phyloP scores from a whole-genome alignment of 1,139 yeast genomes.

The Wickerhamomyces sp. region DNA sequence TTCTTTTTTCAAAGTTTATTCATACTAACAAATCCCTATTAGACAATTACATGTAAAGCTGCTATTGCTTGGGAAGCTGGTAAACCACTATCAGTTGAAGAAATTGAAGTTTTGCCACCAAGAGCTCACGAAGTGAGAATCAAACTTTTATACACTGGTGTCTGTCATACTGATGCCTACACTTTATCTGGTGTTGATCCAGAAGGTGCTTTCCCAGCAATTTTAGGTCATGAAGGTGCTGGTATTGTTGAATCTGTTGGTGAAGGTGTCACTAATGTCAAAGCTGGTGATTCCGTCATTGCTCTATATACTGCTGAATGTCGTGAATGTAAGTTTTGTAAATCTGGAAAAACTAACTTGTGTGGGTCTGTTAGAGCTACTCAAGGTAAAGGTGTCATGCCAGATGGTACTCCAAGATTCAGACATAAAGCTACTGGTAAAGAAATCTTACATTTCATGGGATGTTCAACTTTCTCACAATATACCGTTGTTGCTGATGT shows the following conservation, averaged over 20 bases:
- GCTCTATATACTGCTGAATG: conserved; percentile 97
- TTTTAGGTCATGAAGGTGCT: conserved; percentile 96
- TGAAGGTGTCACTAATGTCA: conserved; percentile 84
- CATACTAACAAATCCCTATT: conserved; percentile 29
- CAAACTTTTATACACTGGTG: conserved; percentile 83
- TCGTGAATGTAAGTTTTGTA: conserved; percentile 90
- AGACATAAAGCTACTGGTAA: conserved; percentile 67
- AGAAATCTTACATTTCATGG: conserved; percentile 88
- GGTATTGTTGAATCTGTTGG: conserved; percentile 93
- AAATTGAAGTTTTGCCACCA: conserved; percentile 87
- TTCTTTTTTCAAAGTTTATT: neutral
- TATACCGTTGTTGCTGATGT: conserved; percentile 97
- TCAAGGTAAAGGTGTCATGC: conserved; percentile 90
- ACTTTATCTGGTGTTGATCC: conserved; percentile 93
- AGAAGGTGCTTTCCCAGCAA: conserved; percentile 91
- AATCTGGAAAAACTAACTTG: conserved; percentile 90
- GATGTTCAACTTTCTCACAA: conserved; percentile 93
- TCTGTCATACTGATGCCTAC: conserved; percentile 97
- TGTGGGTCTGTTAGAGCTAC: conserved; percentile 90
- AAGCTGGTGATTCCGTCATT: conserved; percentile 85
- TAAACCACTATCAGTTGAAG: conserved; percentile 80
- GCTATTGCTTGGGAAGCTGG: conserved; percentile 98
- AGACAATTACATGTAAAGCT: conserved; percentile 86
- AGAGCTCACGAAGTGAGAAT: conserved; percentile 96
- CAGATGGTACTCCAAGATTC: conserved; percentile 93